Conservation (phyloP, 192 early-diverging fungal species). For the Rhizoclosmatium sp. region DNA sequence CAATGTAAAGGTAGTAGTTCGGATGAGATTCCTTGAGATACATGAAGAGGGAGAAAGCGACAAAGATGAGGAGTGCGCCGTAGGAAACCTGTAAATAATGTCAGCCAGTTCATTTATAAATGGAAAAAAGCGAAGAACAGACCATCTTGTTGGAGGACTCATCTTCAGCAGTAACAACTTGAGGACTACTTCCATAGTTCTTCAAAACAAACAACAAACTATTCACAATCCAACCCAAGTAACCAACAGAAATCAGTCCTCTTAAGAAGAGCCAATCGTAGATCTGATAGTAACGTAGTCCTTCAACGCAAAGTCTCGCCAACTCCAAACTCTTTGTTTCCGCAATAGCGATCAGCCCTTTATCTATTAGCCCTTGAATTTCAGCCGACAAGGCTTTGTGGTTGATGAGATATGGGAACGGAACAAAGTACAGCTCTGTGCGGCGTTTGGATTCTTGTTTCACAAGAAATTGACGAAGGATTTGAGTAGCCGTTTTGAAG, state of each 20-base stretch:
- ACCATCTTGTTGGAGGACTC: background rate
- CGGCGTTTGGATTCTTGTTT: constrained; percentile 80
- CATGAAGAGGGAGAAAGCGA: constrained; percentile 65
- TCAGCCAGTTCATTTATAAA: background rate
- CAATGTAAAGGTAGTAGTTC: constrained; percentile 88
- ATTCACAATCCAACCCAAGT: constrained; percentile 89
- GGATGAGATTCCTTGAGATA: constrained; percentile 77
- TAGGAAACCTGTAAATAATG: constrained; percentile 15
- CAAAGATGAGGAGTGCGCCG: constrained; percentile 28
- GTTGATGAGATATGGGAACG: constrained; percentile 69
- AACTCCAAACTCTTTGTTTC: constrained; percentile 69
- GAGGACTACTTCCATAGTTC: constrained; percentile 61
- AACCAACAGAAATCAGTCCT: constrained; percentile 81
- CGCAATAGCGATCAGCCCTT: constrained; percentile 70
- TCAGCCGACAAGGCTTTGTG: background rate
- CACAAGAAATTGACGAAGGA: constrained; percentile 85
- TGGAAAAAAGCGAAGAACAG: no score
- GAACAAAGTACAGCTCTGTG: constrained; percentile 81
- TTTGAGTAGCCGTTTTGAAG: constrained; percentile 83
- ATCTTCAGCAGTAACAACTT: background rate
- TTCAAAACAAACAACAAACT: constrained; percentile 81
- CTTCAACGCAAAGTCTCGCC: constrained; percentile 73
- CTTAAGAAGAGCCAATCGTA: constrained; percentile 96
- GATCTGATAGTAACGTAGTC: constrained; percentile 94
- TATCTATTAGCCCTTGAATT: constrained; percentile 70